phyloP scores from a whole-genome alignment of 208 protist species.

The Phytomonas sp. region DNA sequence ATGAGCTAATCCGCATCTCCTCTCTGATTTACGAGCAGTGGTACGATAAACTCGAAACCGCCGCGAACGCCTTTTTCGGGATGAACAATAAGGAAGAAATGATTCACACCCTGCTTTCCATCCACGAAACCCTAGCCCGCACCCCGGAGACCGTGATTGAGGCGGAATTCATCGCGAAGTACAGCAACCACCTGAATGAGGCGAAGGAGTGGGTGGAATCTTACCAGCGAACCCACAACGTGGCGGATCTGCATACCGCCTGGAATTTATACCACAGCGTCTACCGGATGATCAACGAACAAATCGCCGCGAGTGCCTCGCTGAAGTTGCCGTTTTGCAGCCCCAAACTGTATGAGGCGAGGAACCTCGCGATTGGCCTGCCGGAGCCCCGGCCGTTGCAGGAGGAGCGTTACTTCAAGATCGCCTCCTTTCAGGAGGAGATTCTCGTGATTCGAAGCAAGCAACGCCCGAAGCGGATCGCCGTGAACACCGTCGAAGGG shows the following conservation, averaged over 20 bases:
- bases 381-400: slow-evolving; percentile 81
- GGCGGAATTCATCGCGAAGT: slow-evolving; percentile 87
- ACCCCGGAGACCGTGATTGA: slow-evolving; percentile 92
- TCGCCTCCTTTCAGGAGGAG: slow-evolving; percentile 85
- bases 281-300: slow-evolving; percentile 68
- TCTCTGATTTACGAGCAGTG: slow-evolving; percentile 94
- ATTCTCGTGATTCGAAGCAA: slow-evolving; percentile 97
- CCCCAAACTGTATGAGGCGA: slow-evolving; percentile 72
- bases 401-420: slow-evolving; percentile 80
- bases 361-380: slow-evolving; percentile 66
- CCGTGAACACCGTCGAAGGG: slow-evolving; percentile 93
- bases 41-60: slow-evolving; percentile 93
- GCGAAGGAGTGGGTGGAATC: slow-evolving; percentile 64
- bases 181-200: slow-evolving; percentile 45
- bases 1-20: slow-evolving; percentile 96
- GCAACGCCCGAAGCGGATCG: slow-evolving; percentile 97
- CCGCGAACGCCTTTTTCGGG: slow-evolving; percentile 92
- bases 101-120: slow-evolving; percentile 86
- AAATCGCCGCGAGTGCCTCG: slow-evolving; percentile 46
- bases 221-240: slow-evolving; percentile 40
- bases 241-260: slow-evolving; percentile 70
- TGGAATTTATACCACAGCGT: slow-evolving; percentile 83
- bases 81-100: slow-evolving; percentile 76
- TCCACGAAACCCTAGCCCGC: slow-evolving; percentile 93
- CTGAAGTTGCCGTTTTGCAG: slow-evolving; percentile 72